Base-by-base conservation (phyloP, 768 basidiomycete genomes). In the Flagelloscypha sp. region DNA sequence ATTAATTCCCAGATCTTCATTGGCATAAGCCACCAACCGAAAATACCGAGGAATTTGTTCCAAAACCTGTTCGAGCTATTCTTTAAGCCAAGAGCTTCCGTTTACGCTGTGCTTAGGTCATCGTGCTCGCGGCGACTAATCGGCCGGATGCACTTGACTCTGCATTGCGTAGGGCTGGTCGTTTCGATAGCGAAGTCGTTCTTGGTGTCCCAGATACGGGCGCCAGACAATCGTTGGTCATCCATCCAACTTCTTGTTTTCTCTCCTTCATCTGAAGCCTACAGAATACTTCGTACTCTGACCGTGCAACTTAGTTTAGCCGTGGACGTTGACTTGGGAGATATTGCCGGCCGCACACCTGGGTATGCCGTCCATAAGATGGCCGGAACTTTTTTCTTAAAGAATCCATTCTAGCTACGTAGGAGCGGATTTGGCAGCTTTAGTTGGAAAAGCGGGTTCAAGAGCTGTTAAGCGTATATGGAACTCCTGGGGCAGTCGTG, bases 391-490 rank as follows among this genome's bases (percentile, higher is more conserved):
- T n/a, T n/a, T n/a, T n/a, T n/a, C n/a, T n/a, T n/a, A n/a, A n/a
- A n/a, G n/a, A n/a, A n/a, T n/a, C n/a, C n/a, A n/a, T n/a, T n/a
- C n/a, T n/a, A n/a, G n/a, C n/a, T n/a, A n/a, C n/a, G 93, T 98
- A 9, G 93, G 95, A 19, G 95, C 95, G 0, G 94, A 99, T 62
- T 57, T 98, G 21, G 76, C 85, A 1, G 85, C 93, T 1, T 61
- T 98, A 5, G 87, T 90, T 0, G 85, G 89, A 6, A 90, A 92
- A 15, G 94, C 94, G 2, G 94, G 94, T 2, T 85, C 97, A 36
- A 84, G 90, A 32, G 93, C 95, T 1, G 93, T 98, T 21, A 97
- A 97, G 57, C 75, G 95, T 17, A 95, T 98, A 50, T 97, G 98
- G 59, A 74, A 83, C n/a, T n/a, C n/a, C n/a, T n/a, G n/a, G n/a